Conservation (phyloP, 1,284 basidiomycete species). For the Ganoderma boninense region DNA sequence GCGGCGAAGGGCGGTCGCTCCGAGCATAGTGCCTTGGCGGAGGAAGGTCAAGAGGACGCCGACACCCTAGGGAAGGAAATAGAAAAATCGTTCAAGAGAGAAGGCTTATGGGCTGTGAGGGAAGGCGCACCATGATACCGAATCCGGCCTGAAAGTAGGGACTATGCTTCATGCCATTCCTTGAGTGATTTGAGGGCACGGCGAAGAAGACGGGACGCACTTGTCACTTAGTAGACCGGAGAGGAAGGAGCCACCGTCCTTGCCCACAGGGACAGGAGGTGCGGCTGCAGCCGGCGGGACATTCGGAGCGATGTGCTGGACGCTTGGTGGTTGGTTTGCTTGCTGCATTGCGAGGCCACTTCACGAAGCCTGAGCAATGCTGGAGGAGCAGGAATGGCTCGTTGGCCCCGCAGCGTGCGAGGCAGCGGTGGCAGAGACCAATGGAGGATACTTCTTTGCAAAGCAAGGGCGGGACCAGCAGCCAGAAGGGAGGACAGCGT, state of each 20-base stretch:
- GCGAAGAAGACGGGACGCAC: conserved; percentile 26
- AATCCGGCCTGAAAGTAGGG: conserved; percentile 97
- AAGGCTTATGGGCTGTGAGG: not conserved
- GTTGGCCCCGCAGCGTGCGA: not conserved
- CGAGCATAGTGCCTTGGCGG: conserved; percentile 75
- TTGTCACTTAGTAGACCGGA: conserved; percentile 33
- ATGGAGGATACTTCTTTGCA: not conserved
- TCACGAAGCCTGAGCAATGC: not conserved
- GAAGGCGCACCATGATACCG: conserved; percentile 84
- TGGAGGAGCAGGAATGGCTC: not conserved
- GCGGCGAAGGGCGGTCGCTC: conserved; percentile 81
- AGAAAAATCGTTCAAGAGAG: not conserved
- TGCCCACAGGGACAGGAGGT: not conserved
- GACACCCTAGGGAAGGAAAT: conserved; percentile 66
- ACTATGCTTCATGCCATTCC: conserved; percentile 54
- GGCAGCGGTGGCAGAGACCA: no score
- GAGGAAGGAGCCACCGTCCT: conserved; percentile 26
- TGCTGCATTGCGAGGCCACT: conserved; percentile 6
- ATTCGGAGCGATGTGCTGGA: conserved; percentile 11
- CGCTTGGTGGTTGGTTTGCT: not conserved
- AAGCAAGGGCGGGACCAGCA: not conserved
- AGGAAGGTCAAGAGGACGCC: conserved; percentile 84
- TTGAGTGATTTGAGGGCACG: conserved; percentile 16
- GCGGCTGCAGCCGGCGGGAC: not conserved
- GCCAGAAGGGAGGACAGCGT: not conserved